Conservation (phyloP, 2,329 filamentous ascomycete species). For the Metarhizium sp. region DNA sequence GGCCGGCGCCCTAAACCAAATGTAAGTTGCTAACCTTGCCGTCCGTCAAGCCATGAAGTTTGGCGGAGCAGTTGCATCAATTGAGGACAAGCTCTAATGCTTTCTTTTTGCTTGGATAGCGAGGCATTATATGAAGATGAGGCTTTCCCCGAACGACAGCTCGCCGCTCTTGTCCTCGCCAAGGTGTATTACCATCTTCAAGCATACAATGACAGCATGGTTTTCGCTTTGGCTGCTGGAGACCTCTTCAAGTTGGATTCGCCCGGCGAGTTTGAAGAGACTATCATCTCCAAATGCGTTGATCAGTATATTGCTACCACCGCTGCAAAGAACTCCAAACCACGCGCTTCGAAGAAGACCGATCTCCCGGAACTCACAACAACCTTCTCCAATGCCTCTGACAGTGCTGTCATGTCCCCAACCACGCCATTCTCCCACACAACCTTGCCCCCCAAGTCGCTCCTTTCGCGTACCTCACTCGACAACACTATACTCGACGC, state of each 20-base stretch:
- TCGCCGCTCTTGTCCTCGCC: conserved; percentile 87
- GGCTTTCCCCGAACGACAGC: conserved; percentile 82
- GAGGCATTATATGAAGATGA: conserved; percentile 98
- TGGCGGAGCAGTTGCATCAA: background rate
- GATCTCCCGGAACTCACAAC: conserved; percentile 65
- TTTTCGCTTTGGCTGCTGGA: conserved; percentile 88
- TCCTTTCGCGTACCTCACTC: conserved; percentile 74
- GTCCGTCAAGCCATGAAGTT: too few relatives aligned
- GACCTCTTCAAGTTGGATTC: conserved; percentile 90
- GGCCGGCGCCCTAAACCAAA: conserved; percentile 81
- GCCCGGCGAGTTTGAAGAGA: conserved; percentile 94
- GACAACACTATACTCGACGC: conserved; percentile 54
- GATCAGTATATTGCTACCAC: conserved; percentile 89
- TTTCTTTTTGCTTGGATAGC: conserved; percentile 35
- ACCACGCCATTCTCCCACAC: conserved; percentile 95
- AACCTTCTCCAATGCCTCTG: conserved; percentile 62
- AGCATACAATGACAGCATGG: conserved; percentile 99
- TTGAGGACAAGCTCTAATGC: background rate
- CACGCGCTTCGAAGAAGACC: conserved; percentile 32
- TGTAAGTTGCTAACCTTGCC: conserved; percentile 46
- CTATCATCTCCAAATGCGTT: conserved; percentile 95
- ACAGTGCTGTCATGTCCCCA: conserved; percentile 69
- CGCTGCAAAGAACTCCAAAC: conserved; percentile 38
- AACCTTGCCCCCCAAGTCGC: conserved; percentile 83
- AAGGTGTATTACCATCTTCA: conserved; percentile 99